Base-by-base conservation (phyloP, 495 filamentous ascomycete genomes). In the Aspergillus nidulans region DNA sequence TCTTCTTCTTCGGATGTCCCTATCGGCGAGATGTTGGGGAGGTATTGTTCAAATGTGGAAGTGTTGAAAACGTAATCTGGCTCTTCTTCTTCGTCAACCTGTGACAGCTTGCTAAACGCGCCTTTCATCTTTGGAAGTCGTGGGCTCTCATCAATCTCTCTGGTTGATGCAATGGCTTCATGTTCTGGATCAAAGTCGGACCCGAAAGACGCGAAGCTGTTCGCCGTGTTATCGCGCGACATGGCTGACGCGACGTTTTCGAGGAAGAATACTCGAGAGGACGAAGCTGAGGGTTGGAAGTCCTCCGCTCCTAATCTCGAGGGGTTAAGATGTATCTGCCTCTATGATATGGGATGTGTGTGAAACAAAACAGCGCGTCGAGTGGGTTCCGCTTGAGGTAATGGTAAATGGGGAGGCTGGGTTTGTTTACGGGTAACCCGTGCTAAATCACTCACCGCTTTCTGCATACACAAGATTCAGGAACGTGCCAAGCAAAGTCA, bases 41-140 rank as follows among this genome's bases (percentile, higher is more conserved):
- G 86, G 48, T 79, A 75, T 59, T 77, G 79, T 20, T 79, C 81
- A 41, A 87, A 71, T 32, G 77, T 82, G 8, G 83, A 87, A 6
- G 83, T 86, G 69, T 86, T 82, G 61, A 86, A 76, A 28, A 67
- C 69, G 50, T 71, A 79, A 42, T 79, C 74, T 9, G 73, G 74
- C 44, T 79, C 74, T 21, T 69, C 61, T 19, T 70, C 69, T n/a
- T 52, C 51, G 4, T 53, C 38, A 20, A 55, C 23, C 44, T 62
- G 54, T 38, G 56, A 55, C 28, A 58, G 59, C 39, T 69, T 70
- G 20, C 60, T 51, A 8, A 66, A 62, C 38, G 63, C 67, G 12
- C 28, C 55, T 47, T 66, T 70, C 52, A 75, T 67, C 19, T 70
- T 62, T 21, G 75, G 74, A 20, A 77, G 64, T 28, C 61, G 63